Conservation (phyloP, 2,329 filamentous ascomycete genomes). For the Penicillium freii region DNA sequence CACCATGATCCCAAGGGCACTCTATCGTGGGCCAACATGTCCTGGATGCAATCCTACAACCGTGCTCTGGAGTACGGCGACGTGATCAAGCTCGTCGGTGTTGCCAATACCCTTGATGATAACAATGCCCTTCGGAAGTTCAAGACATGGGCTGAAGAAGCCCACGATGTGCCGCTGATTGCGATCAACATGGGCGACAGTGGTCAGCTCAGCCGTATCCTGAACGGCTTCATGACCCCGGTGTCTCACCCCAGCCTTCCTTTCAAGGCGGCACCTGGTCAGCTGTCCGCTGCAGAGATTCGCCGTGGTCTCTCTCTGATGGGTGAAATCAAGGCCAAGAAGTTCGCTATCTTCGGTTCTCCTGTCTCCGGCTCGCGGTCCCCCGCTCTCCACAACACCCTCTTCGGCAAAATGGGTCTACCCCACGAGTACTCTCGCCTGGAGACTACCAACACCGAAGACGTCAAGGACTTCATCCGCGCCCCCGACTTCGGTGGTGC, state of each 20-base stretch:
- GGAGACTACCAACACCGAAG: constrained; percentile 66
- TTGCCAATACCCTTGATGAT: constrained; percentile 72
- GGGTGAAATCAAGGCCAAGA: constrained; percentile 70
- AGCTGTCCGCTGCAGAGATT: constrained; percentile 87
- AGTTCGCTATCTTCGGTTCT: constrained; percentile 84
- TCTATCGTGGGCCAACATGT: constrained; percentile 87
- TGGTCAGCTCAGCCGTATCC: constrained; percentile 84
- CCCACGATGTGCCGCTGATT: constrained; percentile 81
- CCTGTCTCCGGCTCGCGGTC: constrained; percentile 81
- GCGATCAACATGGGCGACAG: constrained; percentile 90
- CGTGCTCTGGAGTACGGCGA: constrained; percentile 85
- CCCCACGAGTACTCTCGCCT: constrained; percentile 76
- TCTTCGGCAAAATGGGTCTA: constrained; percentile 74
- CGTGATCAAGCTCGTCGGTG: constrained; percentile 88
- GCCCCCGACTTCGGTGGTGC: constrained; percentile 80
- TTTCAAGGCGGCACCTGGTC: constrained; percentile 89
- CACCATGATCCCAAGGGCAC: constrained; percentile 82
- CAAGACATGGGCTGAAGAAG: constrained; percentile 68
- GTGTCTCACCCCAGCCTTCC: constrained; percentile 88
- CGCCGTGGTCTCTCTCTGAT: constrained; percentile 73
- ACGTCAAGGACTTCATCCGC: constrained; percentile 65
- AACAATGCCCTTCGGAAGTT: constrained; percentile 84
- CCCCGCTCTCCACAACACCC: constrained; percentile 81
- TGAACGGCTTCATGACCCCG: constrained; percentile 91
- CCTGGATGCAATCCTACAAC: constrained; percentile 89